phyloP scores from a whole-genome alignment of 2,329 filamentous ascomycete species.

The Verticillium tricorpus region DNA sequence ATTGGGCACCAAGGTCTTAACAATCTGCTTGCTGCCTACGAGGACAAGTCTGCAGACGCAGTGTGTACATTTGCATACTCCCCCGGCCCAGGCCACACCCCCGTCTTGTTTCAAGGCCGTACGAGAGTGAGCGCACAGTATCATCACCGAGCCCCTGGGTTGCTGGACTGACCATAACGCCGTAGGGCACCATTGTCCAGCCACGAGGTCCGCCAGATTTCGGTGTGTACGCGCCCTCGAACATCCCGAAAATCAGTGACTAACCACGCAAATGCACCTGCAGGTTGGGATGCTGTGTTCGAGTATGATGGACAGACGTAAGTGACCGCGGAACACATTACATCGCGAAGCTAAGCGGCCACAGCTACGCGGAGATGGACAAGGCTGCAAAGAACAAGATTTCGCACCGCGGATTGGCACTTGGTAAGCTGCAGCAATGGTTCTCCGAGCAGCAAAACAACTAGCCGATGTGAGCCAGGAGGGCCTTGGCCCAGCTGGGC shows the following conservation, averaged over 20 bases:
- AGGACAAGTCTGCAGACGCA: slow-evolving; percentile 87
- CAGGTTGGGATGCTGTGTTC: slow-evolving; percentile 95
- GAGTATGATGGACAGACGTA: slow-evolving; percentile 86
- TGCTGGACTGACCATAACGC: not conserved
- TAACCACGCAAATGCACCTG: not conserved
- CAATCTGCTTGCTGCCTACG: slow-evolving; percentile 81
- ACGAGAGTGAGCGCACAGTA: slow-evolving; percentile 57
- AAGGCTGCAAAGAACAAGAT: slow-evolving; percentile 84
- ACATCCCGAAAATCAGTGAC: not conserved
- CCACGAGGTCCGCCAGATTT: slow-evolving; percentile 77
- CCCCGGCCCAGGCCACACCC: slow-evolving; percentile 76
- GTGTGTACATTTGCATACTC: slow-evolving; percentile 96
- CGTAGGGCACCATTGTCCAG: slow-evolving; percentile 71
- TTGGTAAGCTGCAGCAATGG: slow-evolving; percentile 83
- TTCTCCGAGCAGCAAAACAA: slow-evolving; percentile 42
- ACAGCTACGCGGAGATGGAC: slow-evolving; percentile 88
- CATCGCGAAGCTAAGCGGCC: slow-evolving; percentile 2
- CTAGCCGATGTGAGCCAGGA: not conserved
- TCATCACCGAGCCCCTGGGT: not conserved
- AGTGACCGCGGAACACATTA: slow-evolving; percentile 18
- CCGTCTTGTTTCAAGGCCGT: slow-evolving; percentile 85
- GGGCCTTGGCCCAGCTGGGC: too few species aligned
- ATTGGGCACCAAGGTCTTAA: slow-evolving; percentile 84
- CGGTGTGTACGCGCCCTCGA: slow-evolving; percentile 50
- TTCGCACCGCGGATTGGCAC: slow-evolving; percentile 84